A percentile compares a stretch with the other conserved stretches of the same genome.
Evolutionary conservation across 2,329 filamentous ascomycete genomes (phyloP).

Genomic region (Alternaria sp.): DNA sequence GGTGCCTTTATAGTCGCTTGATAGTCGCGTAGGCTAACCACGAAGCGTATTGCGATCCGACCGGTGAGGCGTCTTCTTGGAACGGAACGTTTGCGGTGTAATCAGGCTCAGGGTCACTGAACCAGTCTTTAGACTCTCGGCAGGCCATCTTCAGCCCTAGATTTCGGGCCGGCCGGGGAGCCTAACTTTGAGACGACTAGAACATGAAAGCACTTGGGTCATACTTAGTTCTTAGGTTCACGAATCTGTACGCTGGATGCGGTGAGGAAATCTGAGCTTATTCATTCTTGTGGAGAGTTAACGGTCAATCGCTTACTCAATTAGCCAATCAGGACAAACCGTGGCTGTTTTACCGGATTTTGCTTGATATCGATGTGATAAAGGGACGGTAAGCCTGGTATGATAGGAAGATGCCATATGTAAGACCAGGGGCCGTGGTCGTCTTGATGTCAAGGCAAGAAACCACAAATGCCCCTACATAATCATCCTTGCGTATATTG

Average conservation of each 20-base stretch:
- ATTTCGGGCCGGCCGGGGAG: conserved; percentile 8
- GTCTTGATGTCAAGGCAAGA: conserved; percentile 13
- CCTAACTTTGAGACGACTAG: neutral
- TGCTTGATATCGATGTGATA: conserved; percentile 4
- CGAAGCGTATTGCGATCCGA: conserved; percentile 11
- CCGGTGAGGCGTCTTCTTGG: conserved; percentile 16
- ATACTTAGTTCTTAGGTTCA: conserved; percentile 1
- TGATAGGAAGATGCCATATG: conserved; percentile 10
- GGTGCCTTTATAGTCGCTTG: conserved; percentile 24
- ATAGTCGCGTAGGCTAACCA: conserved; percentile 18
- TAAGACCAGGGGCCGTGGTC: conserved; percentile 7
- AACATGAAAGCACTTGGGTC: neutral
- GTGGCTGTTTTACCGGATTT: conserved; percentile 14
- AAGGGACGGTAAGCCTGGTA: conserved; percentile 16
- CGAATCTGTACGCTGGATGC: conserved; percentile 3
- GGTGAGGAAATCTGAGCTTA: conserved; percentile 12
- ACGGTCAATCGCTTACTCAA: conserved; percentile 24
- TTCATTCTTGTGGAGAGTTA: conserved; percentile 12
- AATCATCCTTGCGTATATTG: conserved; percentile 4
- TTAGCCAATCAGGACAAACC: conserved; percentile 11
- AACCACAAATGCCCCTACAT: neutral
- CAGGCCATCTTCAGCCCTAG: conserved; percentile 7
- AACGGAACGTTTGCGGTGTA: conserved; percentile 16
- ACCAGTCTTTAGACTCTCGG: conserved; percentile 12
- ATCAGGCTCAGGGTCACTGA: conserved; percentile 18